phyloP scores from a whole-genome alignment of 2,329 filamentous ascomycete species.

The Neonectria neomacrospora region DNA sequence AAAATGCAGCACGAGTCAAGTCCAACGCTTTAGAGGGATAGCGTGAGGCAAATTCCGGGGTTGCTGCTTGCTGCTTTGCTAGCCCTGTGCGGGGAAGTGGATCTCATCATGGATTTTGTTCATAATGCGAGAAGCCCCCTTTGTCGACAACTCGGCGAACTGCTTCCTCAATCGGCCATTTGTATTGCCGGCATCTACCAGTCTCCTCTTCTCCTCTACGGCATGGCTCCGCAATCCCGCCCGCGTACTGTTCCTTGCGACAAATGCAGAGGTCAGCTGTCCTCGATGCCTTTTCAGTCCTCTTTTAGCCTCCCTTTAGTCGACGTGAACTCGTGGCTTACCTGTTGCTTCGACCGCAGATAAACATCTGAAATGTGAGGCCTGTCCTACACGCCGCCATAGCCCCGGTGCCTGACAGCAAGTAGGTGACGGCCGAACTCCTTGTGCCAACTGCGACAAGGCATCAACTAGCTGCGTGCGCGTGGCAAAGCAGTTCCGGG shows the following conservation, averaged over 20 bases:
- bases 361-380: conserved; percentile 32
- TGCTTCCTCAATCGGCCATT: conserved; percentile 19
- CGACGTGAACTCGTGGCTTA: neutral
- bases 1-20: neutral
- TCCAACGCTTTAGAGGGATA: neutral
- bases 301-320: neutral
- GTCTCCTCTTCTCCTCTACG: neutral
- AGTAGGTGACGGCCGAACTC: conserved; percentile 25
- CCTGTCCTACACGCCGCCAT: neutral
- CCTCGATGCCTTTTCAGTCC: no score
- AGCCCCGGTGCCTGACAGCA: neutral
- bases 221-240: conserved; percentile 32
- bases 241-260: conserved; percentile 30
- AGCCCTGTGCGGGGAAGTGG: conserved; percentile 18
- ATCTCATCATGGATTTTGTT: neutral
- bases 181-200: neutral
- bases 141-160: conserved; percentile 27
- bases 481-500: conserved; percentile 22
- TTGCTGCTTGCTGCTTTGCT: neutral
- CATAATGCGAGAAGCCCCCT: conserved; percentile 5
- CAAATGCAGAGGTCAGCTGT: conserved; percentile 29
- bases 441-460: conserved; percentile 30
- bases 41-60: conserved; percentile 1
- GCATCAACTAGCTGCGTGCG: conserved; percentile 15
- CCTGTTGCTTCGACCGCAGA: conserved; percentile 8